phyloP scores from a whole-genome alignment of 768 basidiomycete genomes.

The Amanita jacksonii region DNA sequence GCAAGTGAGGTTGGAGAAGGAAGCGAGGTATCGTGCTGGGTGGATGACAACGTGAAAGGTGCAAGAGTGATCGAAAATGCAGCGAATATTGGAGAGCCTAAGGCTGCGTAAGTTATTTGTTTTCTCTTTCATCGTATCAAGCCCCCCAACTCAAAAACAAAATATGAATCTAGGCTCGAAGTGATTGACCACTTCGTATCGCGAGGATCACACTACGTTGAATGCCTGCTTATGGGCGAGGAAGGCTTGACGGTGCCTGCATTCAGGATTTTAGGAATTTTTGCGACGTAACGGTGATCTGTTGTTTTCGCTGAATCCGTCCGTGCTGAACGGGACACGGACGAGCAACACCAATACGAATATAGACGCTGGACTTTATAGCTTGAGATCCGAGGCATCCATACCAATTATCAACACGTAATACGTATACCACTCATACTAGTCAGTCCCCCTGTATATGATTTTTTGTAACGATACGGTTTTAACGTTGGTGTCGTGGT shows the following conservation, averaged over 20 bases:
- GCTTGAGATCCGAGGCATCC: no score
- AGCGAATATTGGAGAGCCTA: conserved; percentile 50
- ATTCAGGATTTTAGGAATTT: conserved; percentile 91
- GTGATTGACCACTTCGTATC: conserved; percentile 83
- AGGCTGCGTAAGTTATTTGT: conserved; percentile 50
- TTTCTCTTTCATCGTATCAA: conserved; percentile 4
- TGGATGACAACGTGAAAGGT: conserved; percentile 88
- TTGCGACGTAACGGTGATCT: conserved; percentile 45
- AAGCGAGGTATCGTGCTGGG: conserved; percentile 85
- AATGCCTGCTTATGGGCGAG: conserved; percentile 82
- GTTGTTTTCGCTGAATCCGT: neutral
- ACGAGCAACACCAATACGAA: no score
- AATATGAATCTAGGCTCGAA: conserved; percentile 44
- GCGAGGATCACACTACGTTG: conserved; percentile 88
- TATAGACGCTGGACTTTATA: no score
- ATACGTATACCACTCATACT: no score
- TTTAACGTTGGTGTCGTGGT: no score
- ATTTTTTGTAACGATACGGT: no score
- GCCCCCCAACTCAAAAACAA: conserved; percentile 3
- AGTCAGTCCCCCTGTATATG: no score
- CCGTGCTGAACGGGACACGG: no score
- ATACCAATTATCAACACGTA: no score
- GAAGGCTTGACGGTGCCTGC: conserved; percentile 70
- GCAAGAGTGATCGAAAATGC: conserved; percentile 71
- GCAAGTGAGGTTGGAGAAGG: conserved; percentile 46